Conservation (phyloP, 148 eudicot species). For the Rhododendron mucronatum region DNA sequence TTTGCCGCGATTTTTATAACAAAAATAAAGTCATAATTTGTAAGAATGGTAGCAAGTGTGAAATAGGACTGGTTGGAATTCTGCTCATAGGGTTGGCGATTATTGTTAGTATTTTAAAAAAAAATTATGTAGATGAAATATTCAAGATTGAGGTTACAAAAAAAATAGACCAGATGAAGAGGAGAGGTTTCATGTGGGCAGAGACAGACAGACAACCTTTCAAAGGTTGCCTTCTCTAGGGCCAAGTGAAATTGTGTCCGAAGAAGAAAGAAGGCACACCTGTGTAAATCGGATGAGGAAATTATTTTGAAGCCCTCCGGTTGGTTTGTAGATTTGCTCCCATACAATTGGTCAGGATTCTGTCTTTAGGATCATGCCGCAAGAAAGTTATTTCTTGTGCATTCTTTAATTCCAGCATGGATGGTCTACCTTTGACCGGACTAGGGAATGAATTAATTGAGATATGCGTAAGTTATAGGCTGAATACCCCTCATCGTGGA, state of each 20-base stretch:
- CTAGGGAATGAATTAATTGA: background rate
- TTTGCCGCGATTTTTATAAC: no score
- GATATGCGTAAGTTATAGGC: no score
- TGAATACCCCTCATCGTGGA: background rate
- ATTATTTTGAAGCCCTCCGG: no score
- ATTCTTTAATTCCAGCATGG: no score
- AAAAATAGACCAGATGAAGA: background rate
- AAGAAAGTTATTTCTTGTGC: no score
- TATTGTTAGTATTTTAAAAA: no score
- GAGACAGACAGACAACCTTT: background rate
- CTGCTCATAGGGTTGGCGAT: background rate
- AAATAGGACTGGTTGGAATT: background rate
- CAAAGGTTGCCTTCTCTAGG: background rate
- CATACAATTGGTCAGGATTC: no score
- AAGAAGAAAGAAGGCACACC: background rate
- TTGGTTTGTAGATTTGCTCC: no score
- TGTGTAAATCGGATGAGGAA: background rate
- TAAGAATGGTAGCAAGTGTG: background rate
- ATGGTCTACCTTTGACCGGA: no score
- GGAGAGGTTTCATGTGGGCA: background rate
- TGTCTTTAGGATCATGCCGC: no score
- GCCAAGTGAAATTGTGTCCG: background rate
- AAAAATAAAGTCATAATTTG: no score
- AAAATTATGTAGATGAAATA: background rate
- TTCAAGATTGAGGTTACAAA: background rate